Base-by-base conservation (phyloP, 208 protist species). In the Trypanosomatidae sp. region DNA sequence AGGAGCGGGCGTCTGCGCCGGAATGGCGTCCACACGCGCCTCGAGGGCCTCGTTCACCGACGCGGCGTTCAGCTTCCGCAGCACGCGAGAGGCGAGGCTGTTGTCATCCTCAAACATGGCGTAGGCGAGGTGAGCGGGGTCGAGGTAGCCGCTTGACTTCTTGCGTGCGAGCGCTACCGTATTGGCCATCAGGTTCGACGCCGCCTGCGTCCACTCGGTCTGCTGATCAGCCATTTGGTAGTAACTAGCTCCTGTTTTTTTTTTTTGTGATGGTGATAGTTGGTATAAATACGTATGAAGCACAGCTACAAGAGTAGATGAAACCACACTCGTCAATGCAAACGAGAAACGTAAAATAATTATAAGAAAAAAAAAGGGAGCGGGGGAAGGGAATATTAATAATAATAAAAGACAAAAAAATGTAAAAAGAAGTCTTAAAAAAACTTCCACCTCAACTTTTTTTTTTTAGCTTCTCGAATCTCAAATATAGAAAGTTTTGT, bases 141-240 rank as follows among this genome's bases (percentile, higher is more conserved):
- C 81, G 12, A 96, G 80, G 59, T 82, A 89, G 62, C 88, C 88
- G 69, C 80, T 91, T 17, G 72, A 69, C 62, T 91, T 78, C 50
- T 86, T 83, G 66, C 78, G 74, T 0, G 91, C n/a, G n/a, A n/a
- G n/a, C n/a, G 76, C 80, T 0, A 78, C 71, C 17, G 89, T 86
- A 64, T 73, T 71, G 15, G 76, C 49, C 66, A 96, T 83, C n/a
- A 83, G 19, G 25, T 88, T 71, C 49, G 71, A 71, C 39, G 86
- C 86, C 65, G 84, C 79, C 62, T 89, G 83, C 33, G 92, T 96
- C 80, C 84, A 94, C 62, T 96, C 83, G 3, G 66, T 39, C n/a
- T 86, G 52, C 30, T 70, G 62, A 4, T 78, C 64, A 22, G 85
- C 19, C 80, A 90, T 90, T 39, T n/a, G n/a, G n/a, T n/a, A n/a